phyloP scores from a whole-genome alignment of 495 filamentous ascomycete species.

The Durotheca rogersii region DNA sequence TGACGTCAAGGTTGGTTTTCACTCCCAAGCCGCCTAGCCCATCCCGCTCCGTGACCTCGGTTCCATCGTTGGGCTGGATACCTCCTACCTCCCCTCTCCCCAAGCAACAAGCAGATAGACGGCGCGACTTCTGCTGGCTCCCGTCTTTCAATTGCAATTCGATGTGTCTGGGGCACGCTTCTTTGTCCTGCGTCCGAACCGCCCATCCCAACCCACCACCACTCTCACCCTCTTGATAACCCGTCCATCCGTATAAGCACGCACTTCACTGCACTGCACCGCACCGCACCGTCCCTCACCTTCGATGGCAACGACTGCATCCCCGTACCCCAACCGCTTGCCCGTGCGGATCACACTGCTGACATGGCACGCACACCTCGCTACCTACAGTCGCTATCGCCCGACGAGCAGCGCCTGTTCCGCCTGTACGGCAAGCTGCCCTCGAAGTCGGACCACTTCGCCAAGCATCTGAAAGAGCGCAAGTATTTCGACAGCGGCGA shows the following conservation, averaged over 20 bases:
- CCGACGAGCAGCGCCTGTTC: slow-evolving; percentile 93
- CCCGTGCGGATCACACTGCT: slow-evolving; percentile 5
- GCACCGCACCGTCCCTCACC: slow-evolving; percentile 9
- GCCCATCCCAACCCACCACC: too few species aligned
- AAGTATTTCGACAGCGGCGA: slow-evolving; percentile 99
- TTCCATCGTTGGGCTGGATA: slow-evolving; percentile 17
- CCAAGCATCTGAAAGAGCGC: slow-evolving; percentile 97
- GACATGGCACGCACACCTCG: slow-evolving; percentile 5
- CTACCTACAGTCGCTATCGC: slow-evolving; percentile 82
- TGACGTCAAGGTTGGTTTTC: slow-evolving; percentile 78
- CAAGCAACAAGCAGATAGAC: slow-evolving; percentile 7
- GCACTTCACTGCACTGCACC: too few species aligned
- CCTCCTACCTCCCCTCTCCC: slow-evolving; percentile 1
- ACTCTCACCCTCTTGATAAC: background rate
- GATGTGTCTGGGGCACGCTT: slow-evolving; percentile 1
- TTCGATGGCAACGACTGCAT: too few species aligned
- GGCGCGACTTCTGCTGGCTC: too few species aligned
- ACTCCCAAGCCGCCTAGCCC: slow-evolving; percentile 4
- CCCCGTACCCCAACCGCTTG: slow-evolving; percentile 12
- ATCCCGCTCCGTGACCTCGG: slow-evolving; percentile 12
- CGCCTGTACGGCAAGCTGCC: slow-evolving; percentile 96
- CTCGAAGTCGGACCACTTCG: slow-evolving; percentile 90
- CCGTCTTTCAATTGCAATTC: too few species aligned
- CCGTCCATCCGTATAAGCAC: background rate
- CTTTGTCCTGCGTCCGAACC: too few species aligned